A percentile compares a stretch with the other conserved stretches of the same genome.
Conservation (phyloP, 1,284 basidiomycete species). For the Erythrobasidium hasegawianum region DNA sequence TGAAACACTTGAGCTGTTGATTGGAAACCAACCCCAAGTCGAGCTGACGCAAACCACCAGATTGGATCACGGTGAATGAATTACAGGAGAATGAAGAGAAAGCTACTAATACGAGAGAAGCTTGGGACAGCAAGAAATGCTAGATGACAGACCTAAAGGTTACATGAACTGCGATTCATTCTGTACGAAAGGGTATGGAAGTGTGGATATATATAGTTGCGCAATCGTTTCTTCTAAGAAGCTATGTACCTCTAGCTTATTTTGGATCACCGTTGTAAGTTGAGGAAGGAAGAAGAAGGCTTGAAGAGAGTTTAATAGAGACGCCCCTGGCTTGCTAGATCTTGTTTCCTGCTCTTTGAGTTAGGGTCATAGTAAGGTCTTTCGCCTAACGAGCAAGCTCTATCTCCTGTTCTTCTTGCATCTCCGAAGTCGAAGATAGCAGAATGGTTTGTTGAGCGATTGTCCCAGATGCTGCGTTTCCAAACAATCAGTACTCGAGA, state of each 20-base stretch:
- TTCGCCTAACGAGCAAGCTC: constrained; percentile 63
- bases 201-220: not conserved
- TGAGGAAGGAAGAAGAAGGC: not conserved
- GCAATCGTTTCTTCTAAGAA: not conserved
- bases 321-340: constrained; percentile 44
- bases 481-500: not conserved
- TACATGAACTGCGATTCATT: no score
- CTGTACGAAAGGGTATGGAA: no score
- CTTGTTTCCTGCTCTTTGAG: constrained; percentile 55
- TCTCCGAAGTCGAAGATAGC: constrained; percentile 46
- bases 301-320: not conserved
- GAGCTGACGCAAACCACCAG: no score
- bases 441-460: constrained; percentile 55
- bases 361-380: constrained; percentile 59
- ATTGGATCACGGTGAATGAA: no score
- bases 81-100: no score
- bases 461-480: constrained; percentile 54
- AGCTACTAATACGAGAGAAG: no score
- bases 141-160: no score
- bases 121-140: no score
- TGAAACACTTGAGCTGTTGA: no score
- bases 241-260: not conserved
- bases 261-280: not conserved
- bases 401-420: constrained; percentile 56
- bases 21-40: no score